Percentiles rank a stretch among this genome's conserved stretches.
Conservation (phyloP, 352 stramenopile genomes). For the Phytophthora hybrid region DNA sequence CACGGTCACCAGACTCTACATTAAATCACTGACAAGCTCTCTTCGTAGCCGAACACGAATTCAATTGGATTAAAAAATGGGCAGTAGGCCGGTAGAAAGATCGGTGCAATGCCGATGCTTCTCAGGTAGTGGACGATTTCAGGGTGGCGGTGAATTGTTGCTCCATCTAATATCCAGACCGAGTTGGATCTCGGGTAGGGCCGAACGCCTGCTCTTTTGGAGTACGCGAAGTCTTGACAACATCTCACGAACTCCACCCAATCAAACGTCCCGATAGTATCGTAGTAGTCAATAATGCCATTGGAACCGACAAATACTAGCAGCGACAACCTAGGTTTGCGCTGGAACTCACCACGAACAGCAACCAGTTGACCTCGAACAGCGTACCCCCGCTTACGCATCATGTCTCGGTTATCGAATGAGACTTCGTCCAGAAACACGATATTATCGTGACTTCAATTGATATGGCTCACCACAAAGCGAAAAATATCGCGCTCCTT, state of each 20-base stretch:
- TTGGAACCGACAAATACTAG: neutral
- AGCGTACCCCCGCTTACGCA: neutral
- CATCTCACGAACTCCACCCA: neutral
- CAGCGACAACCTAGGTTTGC: neutral
- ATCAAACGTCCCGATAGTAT: neutral
- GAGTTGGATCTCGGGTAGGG: neutral
- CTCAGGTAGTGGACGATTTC: neutral
- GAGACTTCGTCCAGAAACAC: neutral
- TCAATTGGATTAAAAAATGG: no score
- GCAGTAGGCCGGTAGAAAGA: neutral
- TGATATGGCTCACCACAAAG: neutral
- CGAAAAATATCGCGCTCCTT: neutral
- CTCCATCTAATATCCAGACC: neutral
- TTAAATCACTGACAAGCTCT: no score
- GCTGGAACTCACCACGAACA: neutral
- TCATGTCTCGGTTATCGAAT: neutral
- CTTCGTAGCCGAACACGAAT: no score
- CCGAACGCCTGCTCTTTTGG: neutral
- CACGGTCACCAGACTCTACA: no score
- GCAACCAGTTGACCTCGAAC: neutral
- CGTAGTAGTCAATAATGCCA: neutral
- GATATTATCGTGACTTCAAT: neutral
- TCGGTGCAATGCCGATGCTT: neutral
- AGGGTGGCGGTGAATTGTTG: neutral
- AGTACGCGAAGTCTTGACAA: neutral